Base-by-base conservation (phyloP, 1,139 yeast genomes). In the Wickerhamomyces sp. region DNA sequence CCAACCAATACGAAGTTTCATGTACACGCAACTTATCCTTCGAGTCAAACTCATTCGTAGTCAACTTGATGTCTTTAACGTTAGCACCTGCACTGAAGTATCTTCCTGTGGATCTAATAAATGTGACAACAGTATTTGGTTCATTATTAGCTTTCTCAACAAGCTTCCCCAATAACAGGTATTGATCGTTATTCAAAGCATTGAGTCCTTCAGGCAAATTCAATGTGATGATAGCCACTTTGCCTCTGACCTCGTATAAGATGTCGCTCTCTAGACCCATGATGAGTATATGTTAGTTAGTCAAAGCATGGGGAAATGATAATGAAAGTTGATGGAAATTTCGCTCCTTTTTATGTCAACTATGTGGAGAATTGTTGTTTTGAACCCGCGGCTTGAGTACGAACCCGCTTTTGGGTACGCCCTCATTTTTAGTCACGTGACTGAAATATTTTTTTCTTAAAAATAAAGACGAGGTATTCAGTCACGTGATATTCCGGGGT, bases 11-110 rank as follows among this genome's bases (percentile, higher is more conserved):
- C 38, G 72, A 73, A 40, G 71, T 46, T 32, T 59, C 62, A 11
- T 57, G 49, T 1, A 51, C 49, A 9, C 47, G 45, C 11, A 46
- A 29, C 4, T 44, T 41, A 14, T 31, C n/a, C 28, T 32, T 24
- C n/a, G n/a, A n/a, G 41, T 26, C 41, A 24, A 11, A 13, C 6
- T 28, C 20, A 17, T 44, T 37, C 24, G 51, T 39, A 4, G 47
- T 42, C 39, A 59, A 37, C 17, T 57, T 57, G 14, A 62, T 56
- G 15, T 66, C 62, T 28, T 57, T 54, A 41, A 85, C 73, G 55
- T 85, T 80, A 21, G 95, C 96, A 26, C 96, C 96, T 6, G 95
- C 85, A 24, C 89, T 79, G 57, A 87, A 87, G 57, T 70, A 84
- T 44, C 80, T 68, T 2, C 96, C 96, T 0, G 83, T 68, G 25